phyloP scores from a whole-genome alignment of 106 monocot species.

The Dendrobium nobile region DNA sequence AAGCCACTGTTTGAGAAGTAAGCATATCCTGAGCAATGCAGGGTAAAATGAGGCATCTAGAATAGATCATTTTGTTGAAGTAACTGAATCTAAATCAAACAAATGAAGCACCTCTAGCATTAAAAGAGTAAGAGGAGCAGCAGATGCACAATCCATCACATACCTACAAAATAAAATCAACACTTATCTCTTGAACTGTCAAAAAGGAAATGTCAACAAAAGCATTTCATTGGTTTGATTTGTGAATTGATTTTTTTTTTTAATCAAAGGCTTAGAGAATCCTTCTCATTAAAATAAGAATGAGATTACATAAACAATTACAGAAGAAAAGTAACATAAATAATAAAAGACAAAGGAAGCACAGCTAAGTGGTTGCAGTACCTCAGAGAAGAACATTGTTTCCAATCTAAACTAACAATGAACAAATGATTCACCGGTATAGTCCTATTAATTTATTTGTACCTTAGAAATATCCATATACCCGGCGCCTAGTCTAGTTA shows the following conservation, averaged over 20 bases:
- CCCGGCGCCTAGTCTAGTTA: too few relatives aligned
- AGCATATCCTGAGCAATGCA: constrained; percentile 69
- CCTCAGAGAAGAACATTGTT: neutral
- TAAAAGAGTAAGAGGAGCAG: constrained; percentile 78
- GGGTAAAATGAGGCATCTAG: constrained; percentile 10
- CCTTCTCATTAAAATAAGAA: neutral
- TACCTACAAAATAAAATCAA: constrained; percentile 63
- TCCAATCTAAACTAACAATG: neutral
- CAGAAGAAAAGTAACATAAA: neutral
- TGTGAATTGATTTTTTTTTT: neutral
- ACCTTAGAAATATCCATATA: too few relatives aligned
- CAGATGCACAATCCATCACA: constrained; percentile 68
- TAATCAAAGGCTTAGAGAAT: neutral
- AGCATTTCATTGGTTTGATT: neutral
- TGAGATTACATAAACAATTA: neutral
- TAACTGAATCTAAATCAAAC: constrained; percentile 1
- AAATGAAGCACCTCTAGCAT: constrained; percentile 79
- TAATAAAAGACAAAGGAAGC: too few relatives aligned
- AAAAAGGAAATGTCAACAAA: neutral
- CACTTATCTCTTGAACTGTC: neutral
- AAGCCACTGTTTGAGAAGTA: constrained; percentile 47
- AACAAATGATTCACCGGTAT: neutral
- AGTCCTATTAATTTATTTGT: too few relatives aligned
- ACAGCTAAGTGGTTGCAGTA: too few relatives aligned
- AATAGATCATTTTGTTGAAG: neutral